phyloP scores from a whole-genome alignment of 2,329 filamentous ascomycete genomes.

The Sarocladium brachiariae region DNA sequence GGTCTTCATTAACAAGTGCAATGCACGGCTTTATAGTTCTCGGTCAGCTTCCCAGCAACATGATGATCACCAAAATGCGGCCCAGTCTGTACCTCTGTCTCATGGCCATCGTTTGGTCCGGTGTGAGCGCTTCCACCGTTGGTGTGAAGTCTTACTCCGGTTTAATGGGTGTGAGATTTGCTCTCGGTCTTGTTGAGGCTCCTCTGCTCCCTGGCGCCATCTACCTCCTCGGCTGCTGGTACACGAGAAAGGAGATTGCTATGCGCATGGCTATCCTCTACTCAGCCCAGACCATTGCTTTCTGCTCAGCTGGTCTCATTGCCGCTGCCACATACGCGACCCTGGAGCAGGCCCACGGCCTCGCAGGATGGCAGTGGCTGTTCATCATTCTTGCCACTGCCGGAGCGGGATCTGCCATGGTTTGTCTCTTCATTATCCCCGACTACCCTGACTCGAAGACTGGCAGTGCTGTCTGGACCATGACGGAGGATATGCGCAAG shows the following conservation, averaged over 20 bases:
- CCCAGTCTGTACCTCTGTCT: slow-evolving; percentile 17
- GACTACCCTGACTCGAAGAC: slow-evolving; percentile 19
- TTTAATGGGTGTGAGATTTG: slow-evolving; percentile 26
- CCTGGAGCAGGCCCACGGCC: slow-evolving; percentile 17
- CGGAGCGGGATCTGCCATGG: slow-evolving; percentile 15
- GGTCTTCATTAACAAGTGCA: too few species aligned
- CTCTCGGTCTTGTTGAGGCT: slow-evolving; percentile 23
- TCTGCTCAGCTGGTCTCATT: slow-evolving; percentile 18
- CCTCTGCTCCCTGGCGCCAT: slow-evolving; percentile 10
- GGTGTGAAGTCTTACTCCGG: slow-evolving; percentile 24
- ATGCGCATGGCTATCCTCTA: slow-evolving; percentile 19
- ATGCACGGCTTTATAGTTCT: too few species aligned
- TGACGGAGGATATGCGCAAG: slow-evolving; percentile 18
- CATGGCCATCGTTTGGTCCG: slow-evolving; percentile 30
- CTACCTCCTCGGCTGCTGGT: slow-evolving; percentile 14
- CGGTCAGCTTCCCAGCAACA: slow-evolving; percentile 15
- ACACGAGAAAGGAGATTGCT: slow-evolving; percentile 19
- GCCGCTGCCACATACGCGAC: slow-evolving; percentile 18
- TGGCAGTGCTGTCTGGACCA: slow-evolving; percentile 18
- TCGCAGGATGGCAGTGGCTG: slow-evolving; percentile 34
- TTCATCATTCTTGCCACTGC: slow-evolving; percentile 29
- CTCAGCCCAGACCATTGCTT: slow-evolving; percentile 18
- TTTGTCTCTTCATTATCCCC: slow-evolving; percentile 16
- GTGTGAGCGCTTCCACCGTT: slow-evolving; percentile 33
- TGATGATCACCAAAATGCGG: slow-evolving; percentile 12